Evolutionary conservation across 73 alveolate species (phyloP).

Genomic region (Blepharisma stoltei): DNA sequence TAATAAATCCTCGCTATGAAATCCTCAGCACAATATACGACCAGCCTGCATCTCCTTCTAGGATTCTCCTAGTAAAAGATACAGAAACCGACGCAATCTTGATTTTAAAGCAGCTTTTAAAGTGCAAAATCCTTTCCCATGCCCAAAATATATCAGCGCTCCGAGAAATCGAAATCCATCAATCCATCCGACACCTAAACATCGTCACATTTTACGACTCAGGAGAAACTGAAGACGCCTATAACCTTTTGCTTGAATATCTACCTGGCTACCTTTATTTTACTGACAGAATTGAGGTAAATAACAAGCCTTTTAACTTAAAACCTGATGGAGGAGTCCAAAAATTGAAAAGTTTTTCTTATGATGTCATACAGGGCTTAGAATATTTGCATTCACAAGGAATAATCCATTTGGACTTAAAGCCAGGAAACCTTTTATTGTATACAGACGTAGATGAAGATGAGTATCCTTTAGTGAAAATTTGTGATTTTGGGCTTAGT

Average conservation of each 20-base stretch:
- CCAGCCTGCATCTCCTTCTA: too few relatives aligned
- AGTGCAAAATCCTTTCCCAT: too few relatives aligned
- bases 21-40: too few relatives aligned
- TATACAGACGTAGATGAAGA: slow-evolving; percentile 3
- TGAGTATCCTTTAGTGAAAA: slow-evolving; percentile 17
- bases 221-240: slow-evolving; percentile 43
- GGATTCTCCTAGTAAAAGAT: too few relatives aligned
- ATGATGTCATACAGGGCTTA: slow-evolving; percentile 44
- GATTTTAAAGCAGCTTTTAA: too few relatives aligned
- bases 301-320: background rate
- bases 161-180: slow-evolving; percentile 61
- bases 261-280: slow-evolving; percentile 46
- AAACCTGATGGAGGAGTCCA: slow-evolving; percentile 33
- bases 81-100: too few relatives aligned
- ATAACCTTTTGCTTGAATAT: slow-evolving; percentile 41
- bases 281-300: slow-evolving; percentile 37
- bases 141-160: background rate
- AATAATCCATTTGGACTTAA: slow-evolving; percentile 61
- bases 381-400: slow-evolving; percentile 44
- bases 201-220: slow-evolving; percentile 47
- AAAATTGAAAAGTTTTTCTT: slow-evolving; percentile 33
- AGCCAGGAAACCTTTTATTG: slow-evolving; percentile 33
- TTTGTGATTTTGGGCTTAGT: slow-evolving; percentile 28
- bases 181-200: slow-evolving; percentile 41
- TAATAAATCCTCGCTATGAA: too few relatives aligned